phyloP scores from a whole-genome alignment of 108 stramenopile species.

The Fragilaria crotonensis region DNA sequence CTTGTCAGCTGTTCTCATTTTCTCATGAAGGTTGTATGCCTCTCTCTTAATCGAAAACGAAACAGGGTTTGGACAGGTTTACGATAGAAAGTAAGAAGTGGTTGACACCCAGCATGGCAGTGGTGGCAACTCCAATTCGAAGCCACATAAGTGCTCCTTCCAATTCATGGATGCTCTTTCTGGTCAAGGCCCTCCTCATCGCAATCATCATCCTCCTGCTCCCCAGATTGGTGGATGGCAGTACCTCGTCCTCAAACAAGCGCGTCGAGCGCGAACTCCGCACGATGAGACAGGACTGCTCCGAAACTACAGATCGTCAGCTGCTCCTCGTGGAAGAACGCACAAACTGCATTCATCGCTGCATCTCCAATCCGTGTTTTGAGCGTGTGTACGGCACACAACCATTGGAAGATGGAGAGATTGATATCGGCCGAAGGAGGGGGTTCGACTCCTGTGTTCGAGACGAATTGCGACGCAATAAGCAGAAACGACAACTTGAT shows the following conservation, averaged over 20 bases:
- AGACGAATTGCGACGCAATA: background rate
- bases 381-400: background rate
- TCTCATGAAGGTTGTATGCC: too few relatives aligned
- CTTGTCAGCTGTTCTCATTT: too few relatives aligned
- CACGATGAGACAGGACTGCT: too few relatives aligned
- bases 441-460: background rate
- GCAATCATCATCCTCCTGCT: background rate
- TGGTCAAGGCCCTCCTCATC: constrained; percentile 1
- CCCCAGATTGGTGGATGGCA: background rate
- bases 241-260: too few relatives aligned
- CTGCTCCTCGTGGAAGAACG: background rate
- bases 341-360: background rate
- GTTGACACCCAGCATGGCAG: too few relatives aligned
- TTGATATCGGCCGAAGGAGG: background rate
- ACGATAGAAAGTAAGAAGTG: too few relatives aligned
- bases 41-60: too few relatives aligned
- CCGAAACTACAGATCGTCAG: too few relatives aligned
- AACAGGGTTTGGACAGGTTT: too few relatives aligned
- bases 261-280: too few relatives aligned
- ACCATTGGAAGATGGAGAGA: background rate
- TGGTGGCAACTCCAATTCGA: background rate
- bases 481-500: background rate
- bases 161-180: background rate
- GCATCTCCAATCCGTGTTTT: background rate
- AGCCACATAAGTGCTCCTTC: background rate